phyloP scores from a whole-genome alignment of 441 rosid species.

The Erysimum cheiri region DNA sequence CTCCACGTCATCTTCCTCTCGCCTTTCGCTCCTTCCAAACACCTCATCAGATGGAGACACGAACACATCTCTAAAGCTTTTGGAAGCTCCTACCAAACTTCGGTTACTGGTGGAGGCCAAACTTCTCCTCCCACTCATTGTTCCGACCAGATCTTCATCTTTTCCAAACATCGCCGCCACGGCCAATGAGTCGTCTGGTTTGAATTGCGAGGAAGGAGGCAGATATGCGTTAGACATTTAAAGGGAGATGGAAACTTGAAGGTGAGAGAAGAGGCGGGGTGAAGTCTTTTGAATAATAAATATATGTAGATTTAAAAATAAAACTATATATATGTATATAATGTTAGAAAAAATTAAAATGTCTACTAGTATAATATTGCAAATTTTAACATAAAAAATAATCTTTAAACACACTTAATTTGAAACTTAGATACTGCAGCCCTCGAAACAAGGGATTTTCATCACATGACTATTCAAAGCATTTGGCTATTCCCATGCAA shows the following conservation, averaged over 20 bases:
- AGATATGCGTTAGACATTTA: constrained; percentile 10
- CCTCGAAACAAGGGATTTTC: constrained; percentile 29
- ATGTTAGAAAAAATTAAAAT: too few relatives aligned
- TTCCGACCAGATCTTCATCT: constrained; percentile 60
- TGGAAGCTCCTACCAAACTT: constrained; percentile 47
- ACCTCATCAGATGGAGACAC: constrained; percentile 48
- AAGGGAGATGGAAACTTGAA: constrained; percentile 22
- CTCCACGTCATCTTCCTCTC: constrained; percentile 73
- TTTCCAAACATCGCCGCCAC: constrained; percentile 45
- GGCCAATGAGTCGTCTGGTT: background rate
- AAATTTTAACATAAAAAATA: too few relatives aligned
- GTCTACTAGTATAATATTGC: too few relatives aligned
- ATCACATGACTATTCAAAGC: constrained; percentile 34
- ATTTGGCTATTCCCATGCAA: constrained; percentile 32
- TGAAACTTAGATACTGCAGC: background rate
- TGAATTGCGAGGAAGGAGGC: background rate
- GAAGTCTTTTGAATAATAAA: background rate
- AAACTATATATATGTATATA: too few relatives aligned
- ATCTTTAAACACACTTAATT: too few relatives aligned
- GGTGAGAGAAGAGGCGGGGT: constrained; percentile 30
- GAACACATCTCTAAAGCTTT: constrained; percentile 59
- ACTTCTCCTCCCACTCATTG: constrained; percentile 57
- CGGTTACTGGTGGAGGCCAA: constrained; percentile 46
- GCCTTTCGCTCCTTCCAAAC: constrained; percentile 52
- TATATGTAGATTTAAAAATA: background rate